Percentiles rank a stretch among this genome's conserved stretches.
Conservation (phyloP, 2,329 filamentous ascomycete species). For the Trichoderma sp. region DNA sequence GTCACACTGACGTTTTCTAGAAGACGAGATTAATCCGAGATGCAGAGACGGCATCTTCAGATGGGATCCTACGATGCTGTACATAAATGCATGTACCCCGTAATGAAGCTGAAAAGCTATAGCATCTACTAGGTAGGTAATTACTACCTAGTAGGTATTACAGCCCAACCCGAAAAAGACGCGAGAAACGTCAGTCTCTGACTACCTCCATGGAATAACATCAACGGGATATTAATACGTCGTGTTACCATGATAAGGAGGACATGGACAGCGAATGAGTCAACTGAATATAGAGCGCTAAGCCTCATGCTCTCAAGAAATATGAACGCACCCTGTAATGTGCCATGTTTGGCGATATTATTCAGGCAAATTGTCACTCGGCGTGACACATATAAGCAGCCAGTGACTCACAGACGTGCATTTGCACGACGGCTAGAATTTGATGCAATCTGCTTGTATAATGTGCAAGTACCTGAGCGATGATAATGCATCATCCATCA, state of each 20-base stretch:
- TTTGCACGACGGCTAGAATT: neutral
- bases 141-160: too few species aligned
- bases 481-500: neutral
- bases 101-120: too few species aligned
- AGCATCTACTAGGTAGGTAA: too few species aligned
- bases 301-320: neutral
- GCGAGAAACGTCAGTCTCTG: neutral
- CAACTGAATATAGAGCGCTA: neutral
- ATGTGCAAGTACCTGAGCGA: too few species aligned
- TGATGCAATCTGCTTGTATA: neutral
- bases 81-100: neutral
- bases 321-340: neutral
- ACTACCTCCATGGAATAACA: neutral
- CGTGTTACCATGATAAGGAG: neutral
- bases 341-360: neutral
- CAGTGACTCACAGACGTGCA: conserved; percentile 3
- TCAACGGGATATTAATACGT: neutral
- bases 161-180: too few species aligned
- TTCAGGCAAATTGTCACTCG: neutral
- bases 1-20: neutral
- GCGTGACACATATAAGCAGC: neutral
- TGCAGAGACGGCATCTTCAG: neutral
- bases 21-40: neutral
- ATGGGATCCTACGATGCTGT: neutral
- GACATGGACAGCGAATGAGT: neutral